These are phyloP conservation scores for Globisporangium emineosum DNA, from an alignment of 352 stramenopile genomes.

Conservation along the genomic window DNA sequence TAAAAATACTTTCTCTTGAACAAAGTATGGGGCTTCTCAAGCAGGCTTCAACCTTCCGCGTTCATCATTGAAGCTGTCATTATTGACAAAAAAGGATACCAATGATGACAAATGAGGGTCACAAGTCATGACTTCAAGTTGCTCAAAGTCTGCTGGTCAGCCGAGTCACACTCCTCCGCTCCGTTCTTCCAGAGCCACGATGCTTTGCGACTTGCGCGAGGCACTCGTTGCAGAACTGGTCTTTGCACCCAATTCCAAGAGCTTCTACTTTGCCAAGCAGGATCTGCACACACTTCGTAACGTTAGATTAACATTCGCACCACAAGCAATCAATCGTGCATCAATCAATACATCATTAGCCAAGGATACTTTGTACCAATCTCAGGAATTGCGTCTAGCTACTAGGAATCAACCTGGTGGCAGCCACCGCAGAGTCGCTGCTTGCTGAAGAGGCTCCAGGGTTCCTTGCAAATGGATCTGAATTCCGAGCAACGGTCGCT, in stretches of 20 bases:
- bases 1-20: not conserved
- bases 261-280: conserved; percentile 41
- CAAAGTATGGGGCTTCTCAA: not conserved
- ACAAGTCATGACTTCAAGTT: not conserved
- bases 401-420: no score
- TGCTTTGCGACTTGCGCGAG: conserved; percentile 22
- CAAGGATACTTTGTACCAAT: no score
- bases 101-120: no score
- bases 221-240: conserved; percentile 47
- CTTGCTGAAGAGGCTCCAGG: conserved; percentile 5
- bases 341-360: no score
- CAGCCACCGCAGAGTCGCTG: conserved; percentile 27
- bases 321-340: not conserved
- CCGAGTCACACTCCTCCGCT: no score
- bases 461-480: not conserved
- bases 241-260: conserved; percentile 40
- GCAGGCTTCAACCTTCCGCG: no score
- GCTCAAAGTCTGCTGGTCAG: not conserved
- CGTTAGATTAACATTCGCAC: conserved; percentile 12
- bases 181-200: no score
- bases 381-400: no score
- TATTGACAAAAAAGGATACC: not conserved
- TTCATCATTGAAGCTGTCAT: conserved; percentile 1
- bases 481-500: no score
- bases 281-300: conserved; percentile 46